Evolutionary conservation across 2,329 filamentous ascomycete species (phyloP), one percentile per base, ranked within the genome.

Genomic region (Xylariaceae sp.): DNA sequence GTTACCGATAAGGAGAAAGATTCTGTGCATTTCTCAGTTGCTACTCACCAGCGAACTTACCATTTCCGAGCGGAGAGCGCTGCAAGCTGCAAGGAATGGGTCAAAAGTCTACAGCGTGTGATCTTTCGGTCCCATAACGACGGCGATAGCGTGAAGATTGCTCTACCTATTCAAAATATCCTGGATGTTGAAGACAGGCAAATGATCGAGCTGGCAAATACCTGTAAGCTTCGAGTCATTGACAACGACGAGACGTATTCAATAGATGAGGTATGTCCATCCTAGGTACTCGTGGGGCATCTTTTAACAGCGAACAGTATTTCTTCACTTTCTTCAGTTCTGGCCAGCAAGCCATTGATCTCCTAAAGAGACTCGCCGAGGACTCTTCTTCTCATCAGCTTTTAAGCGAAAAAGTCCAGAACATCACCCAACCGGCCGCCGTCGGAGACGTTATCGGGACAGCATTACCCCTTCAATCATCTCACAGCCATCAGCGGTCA

Each of bases 111-210:
- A 22, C 92, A 96, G 67, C 88, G 94, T 55, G 92, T 96, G 62
- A 96, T 97, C 53, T 97, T 97, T 67, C 82, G 92, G 47, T 92
- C 91, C 10, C 92, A 95, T 72, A 97, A 97, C 66, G 92, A 96
- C 59, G 92, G 94, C 9, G 92, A 96, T 67, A 96, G 92, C 67
- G 89, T 99, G 69, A 97, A 97, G 74, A 95, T 97, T 51, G 94
- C 89, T 1, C 74, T 97, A 26, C 92, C 92, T 0, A 88, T 96
- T 48, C 81, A 86, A 55, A 96, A 95, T 61, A 81, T 97, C 18
- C 85, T 97, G 54, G 92, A 97, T 63, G 85, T 97, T 43, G 94
- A 97, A 69, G 89, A 96, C 60, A 94, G 87, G 45, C 86, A 89
- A 53, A 90, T 96, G 73, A 80, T 95, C 51, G 89, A 95, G 59